phyloP scores from a whole-genome alignment of 2,329 filamentous ascomycete species.

The Aspergillus sp. region DNA sequence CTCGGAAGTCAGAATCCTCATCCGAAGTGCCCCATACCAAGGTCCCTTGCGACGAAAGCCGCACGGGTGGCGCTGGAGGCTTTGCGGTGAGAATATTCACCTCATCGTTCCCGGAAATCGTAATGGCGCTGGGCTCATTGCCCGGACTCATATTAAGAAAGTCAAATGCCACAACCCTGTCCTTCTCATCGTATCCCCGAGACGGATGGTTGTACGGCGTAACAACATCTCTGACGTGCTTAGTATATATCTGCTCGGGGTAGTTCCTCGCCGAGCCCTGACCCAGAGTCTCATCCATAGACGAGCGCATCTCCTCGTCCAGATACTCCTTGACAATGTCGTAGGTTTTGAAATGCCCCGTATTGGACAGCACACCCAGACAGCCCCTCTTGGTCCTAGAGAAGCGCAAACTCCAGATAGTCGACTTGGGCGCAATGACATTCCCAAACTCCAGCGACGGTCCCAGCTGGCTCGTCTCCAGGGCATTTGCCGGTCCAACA shows the following conservation, averaged over 20 bases:
- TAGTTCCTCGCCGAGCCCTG: constrained; percentile 43
- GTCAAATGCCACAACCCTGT: constrained; percentile 61
- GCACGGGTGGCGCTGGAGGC: constrained; percentile 40
- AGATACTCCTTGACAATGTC: constrained; percentile 56
- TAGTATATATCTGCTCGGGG: constrained; percentile 49
- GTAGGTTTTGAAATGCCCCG: constrained; percentile 59
- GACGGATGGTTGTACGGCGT: constrained; percentile 49
- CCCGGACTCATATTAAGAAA: constrained; percentile 54
- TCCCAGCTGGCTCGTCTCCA: constrained; percentile 42
- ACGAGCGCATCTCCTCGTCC: constrained; percentile 40
- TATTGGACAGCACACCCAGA: constrained; percentile 60
- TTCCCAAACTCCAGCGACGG: constrained; percentile 61
- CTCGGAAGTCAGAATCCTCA: constrained; percentile 32
- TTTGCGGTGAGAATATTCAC: constrained; percentile 54
- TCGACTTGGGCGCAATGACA: constrained; percentile 53
- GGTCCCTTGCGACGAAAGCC: constrained; percentile 40
- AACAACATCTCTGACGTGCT: constrained; percentile 47
- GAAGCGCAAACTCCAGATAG: constrained; percentile 65
- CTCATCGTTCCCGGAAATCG: constrained; percentile 54
- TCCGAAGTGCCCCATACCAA: constrained; percentile 35
- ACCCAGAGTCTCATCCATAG: constrained; percentile 44
- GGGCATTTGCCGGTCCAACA: constrained; percentile 31
- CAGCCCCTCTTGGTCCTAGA: constrained; percentile 60
- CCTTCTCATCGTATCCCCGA: constrained; percentile 47
- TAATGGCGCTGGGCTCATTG: constrained; percentile 55